These are phyloP conservation scores for Akanthomyces dipterigenus DNA, from an alignment of 2,329 filamentous ascomycete genomes.

Conservation along the genomic window DNA sequence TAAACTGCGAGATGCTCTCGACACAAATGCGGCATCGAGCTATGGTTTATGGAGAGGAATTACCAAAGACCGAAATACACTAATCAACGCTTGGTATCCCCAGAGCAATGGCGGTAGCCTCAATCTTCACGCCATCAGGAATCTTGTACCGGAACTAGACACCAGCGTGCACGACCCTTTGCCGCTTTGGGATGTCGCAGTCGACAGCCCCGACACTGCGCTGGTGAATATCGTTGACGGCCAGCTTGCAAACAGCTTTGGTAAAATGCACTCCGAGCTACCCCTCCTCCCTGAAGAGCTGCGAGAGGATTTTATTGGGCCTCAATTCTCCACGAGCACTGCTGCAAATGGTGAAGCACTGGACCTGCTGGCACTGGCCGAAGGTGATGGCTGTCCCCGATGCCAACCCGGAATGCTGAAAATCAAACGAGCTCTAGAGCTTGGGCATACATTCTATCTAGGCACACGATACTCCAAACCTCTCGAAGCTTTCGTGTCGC, in stretches of 20 bases:
- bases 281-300: conserved; percentile 19
- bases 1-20: neutral
- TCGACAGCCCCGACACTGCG: neutral
- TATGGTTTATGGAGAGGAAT: conserved; percentile 54
- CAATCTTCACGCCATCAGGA: conserved; percentile 57
- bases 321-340: conserved; percentile 10
- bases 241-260: conserved; percentile 22
- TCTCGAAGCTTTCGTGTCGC: conserved; percentile 55
- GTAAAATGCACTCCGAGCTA: conserved; percentile 19
- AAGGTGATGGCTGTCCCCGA: conserved; percentile 66
- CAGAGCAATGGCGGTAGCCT: conserved; percentile 27
- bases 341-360: conserved; percentile 32
- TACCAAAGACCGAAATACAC: conserved; percentile 57
- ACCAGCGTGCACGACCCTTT: conserved; percentile 57
- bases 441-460: conserved; percentile 92
- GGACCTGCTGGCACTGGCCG: conserved; percentile 57
- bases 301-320: neutral
- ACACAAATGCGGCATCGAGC: conserved; percentile 11
- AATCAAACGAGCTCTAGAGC: conserved; percentile 70
- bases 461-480: conserved; percentile 81
- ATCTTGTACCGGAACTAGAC: conserved; percentile 60
- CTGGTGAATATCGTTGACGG: conserved; percentile 31
- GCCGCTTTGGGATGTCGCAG: conserved; percentile 39
- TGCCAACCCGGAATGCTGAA: conserved; percentile 59
- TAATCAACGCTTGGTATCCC: conserved; percentile 66